These are phyloP conservation scores for Epichloe coenophiala DNA, from an alignment of 2,329 filamentous ascomycete genomes.

Conservation along the genomic window DNA sequence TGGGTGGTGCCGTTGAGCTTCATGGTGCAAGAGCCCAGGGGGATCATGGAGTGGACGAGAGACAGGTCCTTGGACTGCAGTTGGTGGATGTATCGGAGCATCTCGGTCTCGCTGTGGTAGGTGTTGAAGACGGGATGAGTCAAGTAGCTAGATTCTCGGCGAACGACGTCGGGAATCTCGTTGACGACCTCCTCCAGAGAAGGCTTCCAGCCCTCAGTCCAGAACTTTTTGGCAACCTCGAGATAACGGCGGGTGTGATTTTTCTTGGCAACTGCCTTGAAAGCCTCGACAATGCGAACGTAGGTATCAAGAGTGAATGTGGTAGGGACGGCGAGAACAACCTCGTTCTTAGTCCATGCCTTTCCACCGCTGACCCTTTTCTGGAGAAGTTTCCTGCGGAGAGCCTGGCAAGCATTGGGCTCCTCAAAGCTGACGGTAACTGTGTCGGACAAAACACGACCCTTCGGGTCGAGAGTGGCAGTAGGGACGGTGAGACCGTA, in stretches of 20 bases:
- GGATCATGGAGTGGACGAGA: slow-evolving; percentile 93
- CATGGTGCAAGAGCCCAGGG: slow-evolving; percentile 94
- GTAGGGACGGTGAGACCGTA: slow-evolving; percentile 51
- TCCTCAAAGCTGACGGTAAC: slow-evolving; percentile 45
- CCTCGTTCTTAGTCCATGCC: slow-evolving; percentile 13
- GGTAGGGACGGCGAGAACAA: slow-evolving; percentile 16
- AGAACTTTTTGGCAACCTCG: slow-evolving; percentile 26
- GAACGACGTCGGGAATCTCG: slow-evolving; percentile 43
- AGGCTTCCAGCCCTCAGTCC: slow-evolving; percentile 21
- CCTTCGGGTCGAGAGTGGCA: slow-evolving; percentile 40
- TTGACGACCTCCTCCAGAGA: slow-evolving; percentile 22
- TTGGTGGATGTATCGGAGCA: slow-evolving; percentile 86
- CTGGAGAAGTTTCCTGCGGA: slow-evolving; percentile 29
- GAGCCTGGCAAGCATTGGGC: slow-evolving; percentile 9
- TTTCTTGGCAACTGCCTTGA: slow-evolving; percentile 15
- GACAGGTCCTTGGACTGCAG: slow-evolving; percentile 90
- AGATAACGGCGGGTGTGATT: slow-evolving; percentile 12
- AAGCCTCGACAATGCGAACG: slow-evolving; percentile 10
- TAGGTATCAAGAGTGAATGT: slow-evolving; percentile 12
- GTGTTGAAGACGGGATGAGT: slow-evolving; percentile 91
- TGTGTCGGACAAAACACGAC: slow-evolving; percentile 63
- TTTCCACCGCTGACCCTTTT: slow-evolving; percentile 67
- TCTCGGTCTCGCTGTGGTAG: slow-evolving; percentile 87
- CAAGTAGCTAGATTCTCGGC: slow-evolving; percentile 61
- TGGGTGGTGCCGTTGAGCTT: slow-evolving; percentile 91